These are phyloP conservation scores for Populus tremula DNA, from an alignment of 345 rosid species.

Conservation along the genomic window DNA sequence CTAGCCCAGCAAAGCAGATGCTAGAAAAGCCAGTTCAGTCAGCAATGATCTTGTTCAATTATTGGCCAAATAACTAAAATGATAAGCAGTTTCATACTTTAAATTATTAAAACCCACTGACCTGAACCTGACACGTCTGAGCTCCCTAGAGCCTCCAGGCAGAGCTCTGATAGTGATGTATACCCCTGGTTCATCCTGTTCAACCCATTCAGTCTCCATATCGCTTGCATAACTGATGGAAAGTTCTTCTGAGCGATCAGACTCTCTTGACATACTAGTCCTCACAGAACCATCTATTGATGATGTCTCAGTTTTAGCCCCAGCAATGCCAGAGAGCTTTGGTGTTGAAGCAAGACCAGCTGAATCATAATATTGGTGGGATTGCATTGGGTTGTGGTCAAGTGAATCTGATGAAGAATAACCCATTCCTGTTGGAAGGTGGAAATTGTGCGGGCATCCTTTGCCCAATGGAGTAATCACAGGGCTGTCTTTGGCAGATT, in stretches of 20 bases:
- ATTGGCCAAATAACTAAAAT: neutral
- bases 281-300: slow-evolving; percentile 68
- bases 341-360: slow-evolving; percentile 64
- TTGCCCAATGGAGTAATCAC: slow-evolving; percentile 73
- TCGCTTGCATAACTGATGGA: slow-evolving; percentile 94
- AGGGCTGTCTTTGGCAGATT: slow-evolving; percentile 66
- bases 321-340: slow-evolving; percentile 63
- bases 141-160: slow-evolving; percentile 79
- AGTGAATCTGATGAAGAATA: slow-evolving; percentile 67
- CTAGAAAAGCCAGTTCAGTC: neutral
- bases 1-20: neutral
- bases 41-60: neutral
- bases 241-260: slow-evolving; percentile 66
- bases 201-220: slow-evolving; percentile 88
- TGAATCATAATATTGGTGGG: slow-evolving; percentile 40
- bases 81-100: neutral
- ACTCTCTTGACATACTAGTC: slow-evolving; percentile 76
- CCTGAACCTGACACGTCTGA: slow-evolving; percentile 97
- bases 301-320: slow-evolving; percentile 72
- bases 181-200: slow-evolving; percentile 93
- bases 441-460: slow-evolving; percentile 51
- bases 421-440: slow-evolving; percentile 43
- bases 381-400: slow-evolving; percentile 51
- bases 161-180: slow-evolving; percentile 79
- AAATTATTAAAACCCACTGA: slow-evolving; percentile 19